Base-by-base conservation (phyloP, 441 rosid genomes). In the Adansonia madagascariensis region DNA sequence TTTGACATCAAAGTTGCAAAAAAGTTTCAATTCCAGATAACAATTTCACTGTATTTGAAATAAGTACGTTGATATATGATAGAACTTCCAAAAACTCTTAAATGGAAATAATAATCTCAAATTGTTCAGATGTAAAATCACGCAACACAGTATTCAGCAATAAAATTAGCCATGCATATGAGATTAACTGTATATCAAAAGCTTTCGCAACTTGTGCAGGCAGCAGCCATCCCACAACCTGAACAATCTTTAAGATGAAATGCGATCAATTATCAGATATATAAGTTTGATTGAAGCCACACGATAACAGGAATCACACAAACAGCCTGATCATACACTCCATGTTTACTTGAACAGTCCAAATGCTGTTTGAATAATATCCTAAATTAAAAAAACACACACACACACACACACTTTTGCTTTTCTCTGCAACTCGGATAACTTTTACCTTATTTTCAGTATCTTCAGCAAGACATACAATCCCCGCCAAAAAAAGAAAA, bases 201-300 rank as follows among this genome's bases (percentile, higher is more conserved):
- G 17, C 17, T 63, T 27, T 3, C 2, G 47, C 20, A 2, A 9
- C 8, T 60, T 12, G 39, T 24, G n/a, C 4, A 0, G 65, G n/a
- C 68, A 31, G 47, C 47, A 3, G 8, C 18, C 4, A 3, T 63
- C 8, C 68, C 20, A 35, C n/a, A 35, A 15, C 7, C 41, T 63
- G 46, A 0, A 31, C 8, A 31, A 14, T 15, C 3, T 15, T 63
- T 12, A 31, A 63, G 43, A 63, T 35, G 43, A 15, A 1, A 63
- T 15, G 14, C 3, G 0, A 63, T 15, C 46, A 63, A 15, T 63
- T 31, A 63, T 15, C 68, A 63, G 20, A 27, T 35, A 7, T 7
- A 35, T 31, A 63, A 60, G 68, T 63, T 63, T 63, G 47, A 35
- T 31, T 31, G 4, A 62, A 62, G 69, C 35, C 68, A 39, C 27